Percentiles rank a stretch among this genome's conserved stretches.
Conservation (phyloP, 768 basidiomycete species). For the Rhodotorula babjevae region DNA sequence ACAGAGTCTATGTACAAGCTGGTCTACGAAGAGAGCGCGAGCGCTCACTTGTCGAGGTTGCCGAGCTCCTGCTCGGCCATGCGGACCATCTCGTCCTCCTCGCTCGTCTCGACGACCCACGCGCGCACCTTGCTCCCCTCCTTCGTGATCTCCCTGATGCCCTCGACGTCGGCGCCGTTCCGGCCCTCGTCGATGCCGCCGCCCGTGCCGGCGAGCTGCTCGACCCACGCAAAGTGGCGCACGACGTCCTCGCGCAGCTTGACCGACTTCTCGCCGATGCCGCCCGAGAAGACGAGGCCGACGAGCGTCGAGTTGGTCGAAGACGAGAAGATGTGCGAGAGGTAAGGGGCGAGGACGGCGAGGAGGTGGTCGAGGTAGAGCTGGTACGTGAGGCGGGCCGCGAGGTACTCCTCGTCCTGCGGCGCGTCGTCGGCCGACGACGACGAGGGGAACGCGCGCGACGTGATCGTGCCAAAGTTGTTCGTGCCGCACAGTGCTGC, state of each 20-base stretch:
- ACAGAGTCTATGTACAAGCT: not conserved
- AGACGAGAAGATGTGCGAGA: slow-evolving; percentile 38
- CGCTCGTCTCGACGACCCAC: slow-evolving; percentile 50
- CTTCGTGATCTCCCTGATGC: slow-evolving; percentile 44
- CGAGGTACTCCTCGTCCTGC: slow-evolving; percentile 47
- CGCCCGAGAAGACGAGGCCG: slow-evolving; percentile 78
- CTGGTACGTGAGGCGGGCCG: slow-evolving; percentile 63
- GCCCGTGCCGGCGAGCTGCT: slow-evolving; percentile 56
- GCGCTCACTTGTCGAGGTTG: not conserved
- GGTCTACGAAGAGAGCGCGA: not conserved
- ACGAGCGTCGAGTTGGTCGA: slow-evolving; percentile 51
- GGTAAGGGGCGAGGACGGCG: slow-evolving; percentile 28
- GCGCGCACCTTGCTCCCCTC: slow-evolving; percentile 44
- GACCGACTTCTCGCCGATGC: slow-evolving; percentile 72
- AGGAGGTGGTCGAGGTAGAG: slow-evolving; percentile 48
- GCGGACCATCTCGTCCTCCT: slow-evolving; percentile 45
- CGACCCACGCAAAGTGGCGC: slow-evolving; percentile 58
- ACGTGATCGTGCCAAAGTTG: slow-evolving; percentile 66
- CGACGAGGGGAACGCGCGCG: slow-evolving; percentile 23
- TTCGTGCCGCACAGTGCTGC: slow-evolving; percentile 42
- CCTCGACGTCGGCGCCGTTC: slow-evolving; percentile 45
- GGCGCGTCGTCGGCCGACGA: slow-evolving; percentile 44
- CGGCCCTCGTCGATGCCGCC: slow-evolving; percentile 51
- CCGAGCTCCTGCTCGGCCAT: slow-evolving; percentile 26
- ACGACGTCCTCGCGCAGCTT: slow-evolving; percentile 61